Base-by-base conservation (phyloP, 106 monocot species). In the Allium fistulosum region DNA sequence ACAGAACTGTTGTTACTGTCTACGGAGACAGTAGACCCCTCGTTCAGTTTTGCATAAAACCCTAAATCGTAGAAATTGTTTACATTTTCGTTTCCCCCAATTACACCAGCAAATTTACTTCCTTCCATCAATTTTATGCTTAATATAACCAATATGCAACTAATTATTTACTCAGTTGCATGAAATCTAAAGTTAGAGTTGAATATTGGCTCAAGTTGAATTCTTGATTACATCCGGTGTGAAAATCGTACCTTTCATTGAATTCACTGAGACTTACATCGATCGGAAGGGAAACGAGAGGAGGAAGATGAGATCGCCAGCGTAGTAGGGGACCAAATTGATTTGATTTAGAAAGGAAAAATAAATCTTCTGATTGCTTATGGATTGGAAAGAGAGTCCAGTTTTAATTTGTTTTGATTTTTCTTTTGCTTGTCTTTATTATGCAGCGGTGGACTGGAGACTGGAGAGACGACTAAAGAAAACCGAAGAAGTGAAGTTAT, bases 11-110 rank as follows among this genome's bases (percentile, higher is more conserved):
- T 60, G 4, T 49, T 57, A 46, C 76, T 80, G 55, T 80, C 80
- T 11, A 80, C 53, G 8, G 80, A 80, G 76, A 80, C 76, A 71
- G 75, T 67, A 22, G 75, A 76, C 46, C 76, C 76, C 51, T 80
- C 80, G 3, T 67, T 68, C 7, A 80, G 72, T 66, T 75, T 80
- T 47, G 28, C 66, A 50, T 80, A 75, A 53, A 61, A 80, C 9
- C 66, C 76, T 28, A 76, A 46, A 18, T 80, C 75, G 16, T 71
- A 75, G 68, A 61, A 76, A 49, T 58, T 58, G 64, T 51, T 72
- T 10, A 64, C 66, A 17, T 22, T 66, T 1, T 49, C 70, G 22
- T 66, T 37, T 26, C 58, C 75, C 6, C 65, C 70, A 26, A 80
- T 75, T 14, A 70, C 61, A 7, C 80, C 80, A 7, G 66, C 49